Percentiles rank a stretch among this genome's conserved stretches.
phyloP scores from a whole-genome alignment of 1,139 yeast species.

The Neolecta irregularis region DNA sequence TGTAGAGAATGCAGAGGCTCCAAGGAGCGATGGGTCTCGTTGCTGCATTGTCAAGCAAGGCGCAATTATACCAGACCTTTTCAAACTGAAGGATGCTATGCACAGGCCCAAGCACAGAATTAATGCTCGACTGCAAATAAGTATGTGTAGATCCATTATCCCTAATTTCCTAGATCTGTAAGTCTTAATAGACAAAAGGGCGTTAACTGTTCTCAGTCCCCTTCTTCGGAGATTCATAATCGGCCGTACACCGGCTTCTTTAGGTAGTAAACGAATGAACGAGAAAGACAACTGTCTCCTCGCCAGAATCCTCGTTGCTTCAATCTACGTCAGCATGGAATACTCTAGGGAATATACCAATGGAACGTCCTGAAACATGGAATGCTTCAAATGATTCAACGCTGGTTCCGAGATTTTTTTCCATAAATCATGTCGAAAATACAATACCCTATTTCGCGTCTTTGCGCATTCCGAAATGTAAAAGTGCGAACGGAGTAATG shows the following conservation, averaged over 20 bases:
- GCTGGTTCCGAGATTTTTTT: constrained; percentile 24
- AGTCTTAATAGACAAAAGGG: background rate
- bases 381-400: constrained; percentile 14
- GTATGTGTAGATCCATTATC: constrained; percentile 1
- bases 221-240: constrained; percentile 19
- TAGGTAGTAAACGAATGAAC: constrained; percentile 20
- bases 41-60: constrained; percentile 16
- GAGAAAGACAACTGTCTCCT: constrained; percentile 18
- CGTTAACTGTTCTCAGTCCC: constrained; percentile 1
- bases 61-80: background rate
- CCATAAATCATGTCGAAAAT: constrained; percentile 54
- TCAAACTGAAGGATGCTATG: constrained; percentile 8
- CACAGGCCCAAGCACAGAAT: constrained; percentile 9
- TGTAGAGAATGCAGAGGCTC: constrained; percentile 11
- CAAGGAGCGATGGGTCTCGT: constrained; percentile 19
- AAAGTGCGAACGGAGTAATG: constrained; percentile 41
- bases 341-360: constrained; percentile 4
- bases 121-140: constrained; percentile 9
- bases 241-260: constrained; percentile 19
- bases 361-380: constrained; percentile 16
- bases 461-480: constrained; percentile 48
- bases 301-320: constrained; percentile 4
- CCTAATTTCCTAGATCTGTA: constrained; percentile 3
- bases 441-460: constrained; percentile 27
- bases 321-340: background rate